These are phyloP conservation scores for Colletotrichum cuscutae DNA, from an alignment of 2,329 filamentous ascomycete genomes.

Conservation along the genomic window DNA sequence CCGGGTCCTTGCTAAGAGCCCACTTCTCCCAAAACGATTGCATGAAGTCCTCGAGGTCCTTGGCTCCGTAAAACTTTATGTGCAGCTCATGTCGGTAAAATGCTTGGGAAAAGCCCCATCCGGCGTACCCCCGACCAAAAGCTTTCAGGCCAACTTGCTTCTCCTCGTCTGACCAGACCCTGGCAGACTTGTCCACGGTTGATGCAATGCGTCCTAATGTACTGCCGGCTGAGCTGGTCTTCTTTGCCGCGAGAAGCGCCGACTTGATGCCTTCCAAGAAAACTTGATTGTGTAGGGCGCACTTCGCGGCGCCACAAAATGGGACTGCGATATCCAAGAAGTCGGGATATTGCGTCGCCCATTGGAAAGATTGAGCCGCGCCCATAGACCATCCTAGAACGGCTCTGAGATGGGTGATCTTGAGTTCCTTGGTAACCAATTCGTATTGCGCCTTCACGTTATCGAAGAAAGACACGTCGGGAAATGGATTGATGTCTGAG, in stretches of 20 bases:
- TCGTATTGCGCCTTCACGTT: slow-evolving; percentile 61
- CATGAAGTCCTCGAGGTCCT: slow-evolving; percentile 76
- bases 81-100: slow-evolving; percentile 81
- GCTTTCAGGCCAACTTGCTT: slow-evolving; percentile 67
- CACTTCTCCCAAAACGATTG: slow-evolving; percentile 80
- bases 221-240: slow-evolving; percentile 61
- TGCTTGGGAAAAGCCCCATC: slow-evolving; percentile 83
- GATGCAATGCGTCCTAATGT: slow-evolving; percentile 41
- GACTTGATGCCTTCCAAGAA: slow-evolving; percentile 65
- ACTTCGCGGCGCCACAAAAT: slow-evolving; percentile 61
- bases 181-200: slow-evolving; percentile 28
- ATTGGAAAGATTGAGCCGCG: slow-evolving; percentile 63
- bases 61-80: slow-evolving; percentile 52
- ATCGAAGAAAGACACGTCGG: slow-evolving; percentile 57
- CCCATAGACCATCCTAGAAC: slow-evolving; percentile 69
- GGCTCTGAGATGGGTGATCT: slow-evolving; percentile 53
- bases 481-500: slow-evolving; percentile 51
- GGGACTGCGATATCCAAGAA: slow-evolving; percentile 57
- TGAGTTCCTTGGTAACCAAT: slow-evolving; percentile 52
- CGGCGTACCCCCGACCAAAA: slow-evolving; percentile 79
- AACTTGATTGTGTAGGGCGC: slow-evolving; percentile 62
- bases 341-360: slow-evolving; percentile 59
- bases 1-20: slow-evolving; percentile 78
- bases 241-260: slow-evolving; percentile 54
- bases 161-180: slow-evolving; percentile 53